phyloP scores from a whole-genome alignment of 495 filamentous ascomycete genomes.

The Oleoguttula mirabilis region DNA sequence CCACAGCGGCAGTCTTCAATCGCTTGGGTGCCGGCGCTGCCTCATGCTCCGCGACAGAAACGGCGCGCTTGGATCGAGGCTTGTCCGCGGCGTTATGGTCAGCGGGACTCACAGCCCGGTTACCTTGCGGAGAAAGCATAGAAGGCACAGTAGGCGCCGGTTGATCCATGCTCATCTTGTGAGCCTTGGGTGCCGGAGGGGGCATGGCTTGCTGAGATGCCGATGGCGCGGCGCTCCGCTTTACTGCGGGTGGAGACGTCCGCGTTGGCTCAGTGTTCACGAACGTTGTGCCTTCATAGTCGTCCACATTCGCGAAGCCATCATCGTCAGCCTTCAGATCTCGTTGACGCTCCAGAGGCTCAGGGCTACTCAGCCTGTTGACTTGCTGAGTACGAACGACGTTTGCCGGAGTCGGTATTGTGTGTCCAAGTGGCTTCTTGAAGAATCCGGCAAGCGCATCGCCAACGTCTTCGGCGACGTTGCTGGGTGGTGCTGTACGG shows the following conservation, averaged over 20 bases:
- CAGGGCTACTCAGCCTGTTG: not conserved
- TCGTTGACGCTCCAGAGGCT: not conserved
- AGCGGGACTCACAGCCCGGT: not conserved
- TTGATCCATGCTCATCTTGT: not conserved
- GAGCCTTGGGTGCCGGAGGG: not conserved
- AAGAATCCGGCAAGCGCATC: slow-evolving; percentile 13
- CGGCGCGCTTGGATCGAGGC: too few species aligned
- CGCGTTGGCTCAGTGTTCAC: not conserved
- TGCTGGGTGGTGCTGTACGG: slow-evolving; percentile 1
- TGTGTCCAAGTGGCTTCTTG: not conserved
- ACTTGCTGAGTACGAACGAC: not conserved
- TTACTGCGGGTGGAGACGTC: not conserved
- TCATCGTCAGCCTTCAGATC: slow-evolving; percentile 1
- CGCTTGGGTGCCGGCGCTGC: too few species aligned
- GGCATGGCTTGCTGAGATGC: slow-evolving; percentile 15
- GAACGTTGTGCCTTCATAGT: not conserved
- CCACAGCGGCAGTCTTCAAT: not conserved
- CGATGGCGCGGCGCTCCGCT: not conserved
- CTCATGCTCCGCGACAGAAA: too few species aligned
- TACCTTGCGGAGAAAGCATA: not conserved
- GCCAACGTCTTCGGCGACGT: slow-evolving; percentile 9
- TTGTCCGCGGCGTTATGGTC: too few species aligned
- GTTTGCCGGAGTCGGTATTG: not conserved
- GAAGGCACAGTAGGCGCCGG: not conserved
- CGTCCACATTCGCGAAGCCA: not conserved